A percentile compares a stretch with the other conserved stretches of the same genome.
Conservation (phyloP, 2,329 filamentous ascomycete species). For the Ophiocordyceps unilateralis region DNA sequence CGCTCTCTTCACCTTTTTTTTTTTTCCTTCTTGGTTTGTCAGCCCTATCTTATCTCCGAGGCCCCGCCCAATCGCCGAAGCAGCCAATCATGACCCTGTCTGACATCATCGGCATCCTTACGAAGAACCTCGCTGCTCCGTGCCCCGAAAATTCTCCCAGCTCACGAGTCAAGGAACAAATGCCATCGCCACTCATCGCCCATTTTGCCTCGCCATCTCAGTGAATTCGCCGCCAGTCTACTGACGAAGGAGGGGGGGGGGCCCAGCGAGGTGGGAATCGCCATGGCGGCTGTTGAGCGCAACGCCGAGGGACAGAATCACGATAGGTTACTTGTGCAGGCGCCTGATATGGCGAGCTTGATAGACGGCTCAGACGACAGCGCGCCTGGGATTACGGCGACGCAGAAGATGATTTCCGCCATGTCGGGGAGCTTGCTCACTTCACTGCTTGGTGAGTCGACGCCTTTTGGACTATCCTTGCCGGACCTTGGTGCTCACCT, state of each 20-base stretch:
- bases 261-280: background rate
- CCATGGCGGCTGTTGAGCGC: slow-evolving; percentile 4
- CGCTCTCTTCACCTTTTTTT: background rate
- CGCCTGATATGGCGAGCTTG: slow-evolving; percentile 13
- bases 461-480: background rate
- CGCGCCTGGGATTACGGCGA: slow-evolving; percentile 53
- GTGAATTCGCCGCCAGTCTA: too few species aligned
- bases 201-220: background rate
- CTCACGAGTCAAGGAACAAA: background rate
- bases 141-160: too few species aligned
- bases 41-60: background rate
- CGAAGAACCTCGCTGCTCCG: background rate
- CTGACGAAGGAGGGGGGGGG: background rate
- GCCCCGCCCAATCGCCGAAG: background rate
- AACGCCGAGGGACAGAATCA: slow-evolving; percentile 9
- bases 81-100: background rate
- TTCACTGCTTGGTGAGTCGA: slow-evolving; percentile 58
- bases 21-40: background rate
- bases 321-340: slow-evolving; percentile 12
- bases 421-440: slow-evolving; percentile 82
- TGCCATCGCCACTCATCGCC: too few species aligned
- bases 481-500: background rate
- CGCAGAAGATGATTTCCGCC: slow-evolving; percentile 90
- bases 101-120: background rate
- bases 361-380: slow-evolving; percentile 12